Evolutionary conservation across 371 early-diverging fungal genomes (phyloP).

Genomic region (Apophysomyces ossiformis): DNA sequence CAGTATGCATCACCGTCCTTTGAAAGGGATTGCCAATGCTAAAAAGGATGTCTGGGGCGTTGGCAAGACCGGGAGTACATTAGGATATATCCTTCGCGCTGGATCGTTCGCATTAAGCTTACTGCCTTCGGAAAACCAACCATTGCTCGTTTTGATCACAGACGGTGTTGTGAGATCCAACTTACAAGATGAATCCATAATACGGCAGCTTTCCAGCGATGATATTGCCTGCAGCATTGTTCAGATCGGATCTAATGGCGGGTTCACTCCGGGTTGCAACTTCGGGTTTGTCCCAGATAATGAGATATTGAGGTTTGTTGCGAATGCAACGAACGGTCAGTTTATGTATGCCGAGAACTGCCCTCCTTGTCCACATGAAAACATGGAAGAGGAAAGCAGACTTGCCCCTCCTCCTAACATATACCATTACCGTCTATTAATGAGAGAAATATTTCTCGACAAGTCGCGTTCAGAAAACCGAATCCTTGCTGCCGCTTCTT

Average conservation of each 20-base stretch:
- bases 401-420: conserved; percentile 64
- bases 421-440: conserved; percentile 77
- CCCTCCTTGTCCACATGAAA: conserved; percentile 18
- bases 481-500: conserved; percentile 16
- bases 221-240: conserved; percentile 77
- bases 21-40: conserved; percentile 16
- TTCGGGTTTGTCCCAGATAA: conserved; percentile 91
- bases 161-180: conserved; percentile 85
- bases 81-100: conserved; percentile 69
- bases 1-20: conserved; percentile 7
- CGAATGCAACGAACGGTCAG: conserved; percentile 77
- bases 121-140: conserved; percentile 68
- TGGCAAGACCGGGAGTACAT: conserved; percentile 59
- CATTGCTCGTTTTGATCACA: conserved; percentile 76
- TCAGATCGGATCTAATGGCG: conserved; percentile 75
- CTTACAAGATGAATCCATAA: conserved; percentile 53
- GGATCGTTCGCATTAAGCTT: conserved; percentile 72
- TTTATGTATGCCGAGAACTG: conserved; percentile 82
- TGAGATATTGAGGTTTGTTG: conserved; percentile 82
- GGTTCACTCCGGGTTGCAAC: conserved; percentile 71
- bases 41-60: conserved; percentile 65
- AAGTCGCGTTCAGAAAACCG: conserved; percentile 49
- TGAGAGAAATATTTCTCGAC: conserved; percentile 65
- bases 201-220: conserved; percentile 49
- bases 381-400: not conserved